Conservation (phyloP, 495 filamentous ascomycete genomes). For the Aspergillus cristatus region DNA sequence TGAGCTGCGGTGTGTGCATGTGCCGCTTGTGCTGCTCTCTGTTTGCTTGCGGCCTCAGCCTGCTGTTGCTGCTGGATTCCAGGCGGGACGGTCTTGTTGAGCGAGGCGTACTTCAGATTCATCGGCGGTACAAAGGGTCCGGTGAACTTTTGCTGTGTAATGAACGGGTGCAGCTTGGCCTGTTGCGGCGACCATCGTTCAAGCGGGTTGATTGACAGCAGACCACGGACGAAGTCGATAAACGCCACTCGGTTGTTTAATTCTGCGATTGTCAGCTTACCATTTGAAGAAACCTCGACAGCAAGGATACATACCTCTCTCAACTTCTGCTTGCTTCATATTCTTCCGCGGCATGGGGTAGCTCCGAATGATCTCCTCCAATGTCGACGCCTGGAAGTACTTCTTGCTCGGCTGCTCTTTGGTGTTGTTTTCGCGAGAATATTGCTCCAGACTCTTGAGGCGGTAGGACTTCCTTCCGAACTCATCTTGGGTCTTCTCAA, state of each 20-base stretch:
- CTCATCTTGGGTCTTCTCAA: slow-evolving; percentile 88
- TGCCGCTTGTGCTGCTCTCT: slow-evolving; percentile 57
- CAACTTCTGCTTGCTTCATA: slow-evolving; percentile 96
- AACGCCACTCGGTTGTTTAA: slow-evolving; percentile 98
- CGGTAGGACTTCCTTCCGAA: slow-evolving; percentile 85
- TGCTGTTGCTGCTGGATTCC: slow-evolving; percentile 97
- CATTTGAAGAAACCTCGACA: not conserved
- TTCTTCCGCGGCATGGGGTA: slow-evolving; percentile 99
- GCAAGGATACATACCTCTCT: slow-evolving; percentile 62
- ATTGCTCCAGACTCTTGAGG: slow-evolving; percentile 95
- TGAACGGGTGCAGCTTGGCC: slow-evolving; percentile 95
- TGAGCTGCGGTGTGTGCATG: slow-evolving; percentile 51
- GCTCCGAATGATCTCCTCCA: slow-evolving; percentile 93
- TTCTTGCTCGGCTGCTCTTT: slow-evolving; percentile 99
- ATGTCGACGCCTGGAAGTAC: slow-evolving; percentile 88
- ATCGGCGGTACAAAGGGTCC: slow-evolving; percentile 95
- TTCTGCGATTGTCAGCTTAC: slow-evolving; percentile 51
- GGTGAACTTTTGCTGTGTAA: slow-evolving; percentile 95
- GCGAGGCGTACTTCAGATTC: slow-evolving; percentile 79
- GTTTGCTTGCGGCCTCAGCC: slow-evolving; percentile 84
- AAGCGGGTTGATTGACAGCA: slow-evolving; percentile 90
- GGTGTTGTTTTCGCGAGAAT: slow-evolving; percentile 85
- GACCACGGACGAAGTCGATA: slow-evolving; percentile 95
- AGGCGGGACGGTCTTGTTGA: slow-evolving; percentile 80
- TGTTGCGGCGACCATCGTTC: slow-evolving; percentile 98